A percentile compares a stretch with the other conserved stretches of the same genome.
phyloP scores from a whole-genome alignment of 768 basidiomycete genomes.

The Lanmaoa rubissima region DNA sequence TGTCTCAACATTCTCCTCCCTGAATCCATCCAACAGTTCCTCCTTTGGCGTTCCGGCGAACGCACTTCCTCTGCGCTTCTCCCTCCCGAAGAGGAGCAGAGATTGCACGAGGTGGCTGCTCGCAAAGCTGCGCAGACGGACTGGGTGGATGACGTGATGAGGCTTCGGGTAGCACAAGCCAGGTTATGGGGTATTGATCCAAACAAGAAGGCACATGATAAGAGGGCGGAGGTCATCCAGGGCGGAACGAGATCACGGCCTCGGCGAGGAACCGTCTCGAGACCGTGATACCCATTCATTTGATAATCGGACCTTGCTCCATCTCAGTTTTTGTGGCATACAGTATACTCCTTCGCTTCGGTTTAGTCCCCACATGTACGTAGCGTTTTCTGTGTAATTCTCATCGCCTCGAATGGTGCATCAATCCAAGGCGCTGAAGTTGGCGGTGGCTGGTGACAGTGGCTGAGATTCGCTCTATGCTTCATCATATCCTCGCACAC shows the following conservation, averaged over 20 bases:
- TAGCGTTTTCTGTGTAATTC: neutral
- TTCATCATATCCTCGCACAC: neutral
- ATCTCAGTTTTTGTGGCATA: conserved; percentile 8
- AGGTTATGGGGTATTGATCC: conserved; percentile 37
- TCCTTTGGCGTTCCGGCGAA: conserved; percentile 67
- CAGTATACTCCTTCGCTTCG: neutral
- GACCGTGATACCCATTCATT: conserved; percentile 7
- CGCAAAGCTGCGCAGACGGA: conserved; percentile 52
- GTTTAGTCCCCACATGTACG: neutral
- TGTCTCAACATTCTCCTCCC: conserved; percentile 70
- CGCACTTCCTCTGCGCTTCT: conserved; percentile 52
- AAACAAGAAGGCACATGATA: conserved; percentile 29
- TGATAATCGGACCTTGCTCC: conserved; percentile 1
- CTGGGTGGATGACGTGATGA: conserved; percentile 66
- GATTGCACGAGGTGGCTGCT: conserved; percentile 49
- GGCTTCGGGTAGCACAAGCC: conserved; percentile 36
- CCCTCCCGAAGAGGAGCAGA: conserved; percentile 51
- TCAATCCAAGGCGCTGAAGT: neutral
- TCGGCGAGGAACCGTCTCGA: conserved; percentile 21
- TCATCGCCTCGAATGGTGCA: neutral
- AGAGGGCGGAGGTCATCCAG: conserved; percentile 15
- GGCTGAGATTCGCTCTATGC: neutral
- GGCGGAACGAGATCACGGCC: conserved; percentile 34
- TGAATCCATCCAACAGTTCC: conserved; percentile 67
- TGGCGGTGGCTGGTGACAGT: neutral